Conservation (phyloP, 2,329 filamentous ascomycete species). For the Lachnellula occidentalis region DNA sequence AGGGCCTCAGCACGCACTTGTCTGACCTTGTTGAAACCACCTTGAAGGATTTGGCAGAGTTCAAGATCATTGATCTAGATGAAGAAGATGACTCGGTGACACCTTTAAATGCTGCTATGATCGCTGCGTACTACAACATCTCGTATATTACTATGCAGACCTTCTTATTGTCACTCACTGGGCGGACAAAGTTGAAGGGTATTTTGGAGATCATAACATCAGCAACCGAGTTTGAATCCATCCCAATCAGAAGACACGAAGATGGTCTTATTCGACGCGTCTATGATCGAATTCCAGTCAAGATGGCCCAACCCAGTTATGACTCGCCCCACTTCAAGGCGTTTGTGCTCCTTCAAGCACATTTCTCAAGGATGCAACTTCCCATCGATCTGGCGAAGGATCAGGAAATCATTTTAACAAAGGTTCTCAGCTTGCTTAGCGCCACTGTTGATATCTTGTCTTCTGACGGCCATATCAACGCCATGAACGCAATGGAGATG, state of each 20-base stretch:
- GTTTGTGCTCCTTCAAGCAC: slow-evolving; percentile 92
- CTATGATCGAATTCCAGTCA: slow-evolving; percentile 90
- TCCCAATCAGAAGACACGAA: slow-evolving; percentile 92
- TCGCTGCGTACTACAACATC: slow-evolving; percentile 98
- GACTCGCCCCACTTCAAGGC: slow-evolving; percentile 98
- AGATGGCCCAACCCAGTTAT: slow-evolving; percentile 80
- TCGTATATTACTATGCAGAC: slow-evolving; percentile 99
- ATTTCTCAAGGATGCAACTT: slow-evolving; percentile 95
- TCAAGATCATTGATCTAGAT: slow-evolving; percentile 92
- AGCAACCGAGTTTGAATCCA: slow-evolving; percentile 90
- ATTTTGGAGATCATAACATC: slow-evolving; percentile 96
- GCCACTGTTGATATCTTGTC: slow-evolving; percentile 93
- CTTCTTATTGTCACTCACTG: slow-evolving; percentile 83
- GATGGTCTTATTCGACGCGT: slow-evolving; percentile 82
- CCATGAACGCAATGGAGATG: slow-evolving; percentile 98
- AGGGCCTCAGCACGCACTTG: slow-evolving; percentile 87
- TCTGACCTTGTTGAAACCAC: slow-evolving; percentile 94
- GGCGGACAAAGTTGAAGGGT: slow-evolving; percentile 90
- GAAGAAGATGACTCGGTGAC: slow-evolving; percentile 87
- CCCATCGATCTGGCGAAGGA: slow-evolving; percentile 95
- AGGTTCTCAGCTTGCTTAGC: slow-evolving; percentile 81
- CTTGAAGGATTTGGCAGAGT: slow-evolving; percentile 81
- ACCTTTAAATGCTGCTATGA: slow-evolving; percentile 94
- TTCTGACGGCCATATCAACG: slow-evolving; percentile 92
- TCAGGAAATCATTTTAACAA: slow-evolving; percentile 80